These are phyloP conservation scores for Boletus sp. DNA, from an alignment of 768 basidiomycete genomes.

Conservation along the genomic window DNA sequence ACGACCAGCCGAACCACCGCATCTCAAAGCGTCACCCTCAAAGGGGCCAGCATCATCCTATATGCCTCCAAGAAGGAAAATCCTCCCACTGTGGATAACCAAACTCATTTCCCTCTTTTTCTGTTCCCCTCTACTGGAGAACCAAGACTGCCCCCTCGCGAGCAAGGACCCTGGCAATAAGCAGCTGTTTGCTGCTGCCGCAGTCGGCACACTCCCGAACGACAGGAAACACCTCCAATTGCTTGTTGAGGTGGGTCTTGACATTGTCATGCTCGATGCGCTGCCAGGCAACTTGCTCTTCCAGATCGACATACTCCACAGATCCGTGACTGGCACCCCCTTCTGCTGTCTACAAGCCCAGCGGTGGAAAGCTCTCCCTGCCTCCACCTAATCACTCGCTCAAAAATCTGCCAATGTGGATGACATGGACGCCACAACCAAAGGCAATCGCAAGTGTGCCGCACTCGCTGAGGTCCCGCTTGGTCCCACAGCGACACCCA, in stretches of 20 bases:
- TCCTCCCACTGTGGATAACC: constrained; percentile 74
- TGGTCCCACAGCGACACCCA: no score
- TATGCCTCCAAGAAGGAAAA: constrained; percentile 98
- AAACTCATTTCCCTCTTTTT: constrained; percentile 81
- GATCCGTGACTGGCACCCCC: no score
- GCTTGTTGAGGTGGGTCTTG: constrained; percentile 91
- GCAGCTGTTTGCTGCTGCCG: constrained; percentile 94
- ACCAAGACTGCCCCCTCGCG: constrained; percentile 93
- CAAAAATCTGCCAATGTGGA: no score
- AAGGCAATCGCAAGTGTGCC: no score
- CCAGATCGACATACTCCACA: constrained; percentile 90
- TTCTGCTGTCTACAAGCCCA: no score
- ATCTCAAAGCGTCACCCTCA: constrained; percentile 80
- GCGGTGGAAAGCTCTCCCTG: no score
- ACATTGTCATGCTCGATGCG: constrained; percentile 93
- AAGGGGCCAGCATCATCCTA: constrained; percentile 90
- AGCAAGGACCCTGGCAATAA: constrained; percentile 89
- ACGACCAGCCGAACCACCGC: constrained; percentile 86
- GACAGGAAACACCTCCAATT: constrained; percentile 83
- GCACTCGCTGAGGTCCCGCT: no score
- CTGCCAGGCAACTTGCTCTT: constrained; percentile 94
- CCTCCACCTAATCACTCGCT: no score
- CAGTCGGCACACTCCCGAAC: constrained; percentile 87
- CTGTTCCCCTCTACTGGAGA: constrained; percentile 95
- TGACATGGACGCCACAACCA: no score